phyloP scores from a whole-genome alignment of 2,329 filamentous ascomycete species.

The Xylariaceae sp. region DNA sequence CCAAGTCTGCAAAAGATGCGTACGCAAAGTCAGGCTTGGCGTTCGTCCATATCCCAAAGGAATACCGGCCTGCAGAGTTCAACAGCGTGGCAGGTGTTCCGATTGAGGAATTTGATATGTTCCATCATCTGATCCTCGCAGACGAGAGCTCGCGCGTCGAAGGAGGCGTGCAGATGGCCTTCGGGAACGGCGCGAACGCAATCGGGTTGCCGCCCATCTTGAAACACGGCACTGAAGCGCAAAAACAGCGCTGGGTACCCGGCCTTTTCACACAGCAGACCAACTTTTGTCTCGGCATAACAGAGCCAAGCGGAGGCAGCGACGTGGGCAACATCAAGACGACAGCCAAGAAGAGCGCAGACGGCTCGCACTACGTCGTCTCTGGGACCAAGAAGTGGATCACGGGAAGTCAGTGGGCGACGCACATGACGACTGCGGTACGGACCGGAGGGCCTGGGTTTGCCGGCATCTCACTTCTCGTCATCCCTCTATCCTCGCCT shows the following conservation, averaged over 20 bases:
- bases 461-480: conserved; percentile 52
- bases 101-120: conserved; percentile 34
- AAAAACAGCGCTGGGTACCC: conserved; percentile 27
- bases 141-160: conserved; percentile 42
- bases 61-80: conserved; percentile 36
- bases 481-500: conserved; percentile 47
- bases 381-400: conserved; percentile 67
- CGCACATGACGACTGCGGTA: conserved; percentile 61
- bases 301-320: conserved; percentile 45
- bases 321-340: conserved; percentile 63
- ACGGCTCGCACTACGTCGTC: conserved; percentile 53
- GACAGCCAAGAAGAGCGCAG: conserved; percentile 44
- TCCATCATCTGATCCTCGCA: conserved; percentile 36
- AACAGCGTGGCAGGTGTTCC: conserved; percentile 42
- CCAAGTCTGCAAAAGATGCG: conserved; percentile 35
- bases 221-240: conserved; percentile 25
- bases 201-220: conserved; percentile 40
- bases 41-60: conserved; percentile 29
- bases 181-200: conserved; percentile 51
- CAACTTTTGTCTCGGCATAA: conserved; percentile 29
- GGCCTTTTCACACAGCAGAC: conserved; percentile 52
- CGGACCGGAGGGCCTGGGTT: conserved; percentile 54
- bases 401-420: conserved; percentile 59
- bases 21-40: conserved; percentile 36
- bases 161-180: conserved; percentile 51